A percentile compares a stretch with the other conserved stretches of the same genome.
These are phyloP conservation scores for Penicillium cataractarum DNA, from an alignment of 495 filamentous ascomycete genomes.

Conservation along the genomic window DNA sequence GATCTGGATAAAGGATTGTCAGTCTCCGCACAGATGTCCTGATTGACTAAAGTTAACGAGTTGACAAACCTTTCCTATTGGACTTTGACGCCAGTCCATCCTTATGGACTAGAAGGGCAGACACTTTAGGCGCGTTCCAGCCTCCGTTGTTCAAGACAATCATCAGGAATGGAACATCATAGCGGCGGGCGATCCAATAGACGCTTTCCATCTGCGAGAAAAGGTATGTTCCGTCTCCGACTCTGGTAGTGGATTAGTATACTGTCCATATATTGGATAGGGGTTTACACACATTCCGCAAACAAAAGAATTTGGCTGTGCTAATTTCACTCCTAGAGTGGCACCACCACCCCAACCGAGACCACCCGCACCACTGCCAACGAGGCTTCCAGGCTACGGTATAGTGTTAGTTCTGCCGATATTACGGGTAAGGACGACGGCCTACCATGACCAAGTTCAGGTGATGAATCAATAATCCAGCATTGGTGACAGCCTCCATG, in stretches of 20 bases:
- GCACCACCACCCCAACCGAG: constrained; percentile 91
- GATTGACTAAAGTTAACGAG: not conserved
- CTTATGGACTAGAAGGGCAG: constrained; percentile 73
- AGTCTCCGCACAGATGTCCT: not conserved
- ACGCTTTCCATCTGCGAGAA: constrained; percentile 83
- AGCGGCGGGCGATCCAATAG: constrained; percentile 85
- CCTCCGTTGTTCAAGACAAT: constrained; percentile 85
- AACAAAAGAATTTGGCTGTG: constrained; percentile 36
- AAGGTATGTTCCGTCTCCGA: constrained; percentile 85
- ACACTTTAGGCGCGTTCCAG: constrained; percentile 78
- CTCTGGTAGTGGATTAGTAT: constrained; percentile 32
- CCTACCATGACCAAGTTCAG: constrained; percentile 24
- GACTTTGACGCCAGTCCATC: constrained; percentile 50
- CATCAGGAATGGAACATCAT: constrained; percentile 85
- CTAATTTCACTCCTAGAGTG: constrained; percentile 81
- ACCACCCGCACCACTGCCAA: constrained; percentile 74
- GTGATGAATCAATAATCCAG: constrained; percentile 72
- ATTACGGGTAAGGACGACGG: not conserved
- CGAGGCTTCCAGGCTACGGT: constrained; percentile 22
- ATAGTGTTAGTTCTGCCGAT: not conserved
- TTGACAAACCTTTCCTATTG: constrained; percentile 21
- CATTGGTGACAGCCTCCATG: constrained; percentile 86
- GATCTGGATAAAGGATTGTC: constrained; percentile 37
- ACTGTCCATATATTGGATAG: not conserved
- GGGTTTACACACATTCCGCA: constrained; percentile 25